Percentiles rank a stretch among this genome's conserved stretches.
Conservation (phyloP, 495 filamentous ascomycete genomes). For the Rhypophila decipiens region DNA sequence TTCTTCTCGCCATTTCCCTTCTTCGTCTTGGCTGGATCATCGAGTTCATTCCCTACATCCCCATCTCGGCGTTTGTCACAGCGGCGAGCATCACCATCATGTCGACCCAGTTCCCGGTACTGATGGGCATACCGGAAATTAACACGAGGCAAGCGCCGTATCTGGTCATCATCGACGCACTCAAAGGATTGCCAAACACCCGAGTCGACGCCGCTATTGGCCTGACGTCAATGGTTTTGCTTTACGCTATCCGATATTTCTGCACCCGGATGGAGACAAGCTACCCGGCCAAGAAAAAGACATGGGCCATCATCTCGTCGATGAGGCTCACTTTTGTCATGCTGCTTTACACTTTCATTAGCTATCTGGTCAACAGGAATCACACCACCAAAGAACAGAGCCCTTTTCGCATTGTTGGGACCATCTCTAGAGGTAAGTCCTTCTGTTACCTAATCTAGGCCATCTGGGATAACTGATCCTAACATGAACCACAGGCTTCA, state of each 20-base stretch:
- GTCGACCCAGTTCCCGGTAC: slow-evolving; percentile 72
- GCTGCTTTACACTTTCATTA: slow-evolving; percentile 87
- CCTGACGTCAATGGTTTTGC: slow-evolving; percentile 69
- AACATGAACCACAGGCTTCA: slow-evolving; percentile 66
- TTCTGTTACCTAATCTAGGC: neutral
- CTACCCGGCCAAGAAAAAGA: slow-evolving; percentile 59
- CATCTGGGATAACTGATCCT: slow-evolving; percentile 8
- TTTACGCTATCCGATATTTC: slow-evolving; percentile 71
- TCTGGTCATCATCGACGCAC: slow-evolving; percentile 74
- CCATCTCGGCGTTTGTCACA: slow-evolving; percentile 97
- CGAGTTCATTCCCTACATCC: slow-evolving; percentile 86
- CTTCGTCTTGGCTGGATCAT: slow-evolving; percentile 84
- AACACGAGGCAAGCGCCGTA: slow-evolving; percentile 79
- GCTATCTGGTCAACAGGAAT: slow-evolving; percentile 68
- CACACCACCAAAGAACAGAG: slow-evolving; percentile 39
- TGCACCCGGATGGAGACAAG: slow-evolving; percentile 65
- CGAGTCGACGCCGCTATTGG: slow-evolving; percentile 84
- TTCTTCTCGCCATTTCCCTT: slow-evolving; percentile 76
- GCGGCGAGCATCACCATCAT: slow-evolving; percentile 90
- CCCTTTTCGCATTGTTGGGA: slow-evolving; percentile 61
- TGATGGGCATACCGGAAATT: slow-evolving; percentile 81
- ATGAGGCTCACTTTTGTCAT: slow-evolving; percentile 90
- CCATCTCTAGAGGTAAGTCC: slow-evolving; percentile 64
- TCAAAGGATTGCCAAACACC: slow-evolving; percentile 65
- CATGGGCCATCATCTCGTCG: slow-evolving; percentile 83